phyloP scores from a whole-genome alignment of 2,329 filamentous ascomycete species.

The Aureobasidium zeae region DNA sequence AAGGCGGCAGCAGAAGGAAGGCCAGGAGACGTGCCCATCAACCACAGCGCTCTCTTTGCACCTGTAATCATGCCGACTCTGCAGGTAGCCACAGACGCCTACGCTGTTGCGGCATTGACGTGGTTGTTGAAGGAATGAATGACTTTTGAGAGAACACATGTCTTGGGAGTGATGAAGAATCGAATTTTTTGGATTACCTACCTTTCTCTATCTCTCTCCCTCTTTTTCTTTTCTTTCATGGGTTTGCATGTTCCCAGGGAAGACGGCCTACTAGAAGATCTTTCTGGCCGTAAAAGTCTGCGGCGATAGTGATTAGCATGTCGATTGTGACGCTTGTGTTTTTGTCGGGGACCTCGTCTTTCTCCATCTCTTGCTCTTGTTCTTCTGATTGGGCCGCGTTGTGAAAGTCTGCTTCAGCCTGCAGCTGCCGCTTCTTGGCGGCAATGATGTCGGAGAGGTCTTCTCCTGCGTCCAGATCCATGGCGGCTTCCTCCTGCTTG shows the following conservation, averaged over 20 bases:
- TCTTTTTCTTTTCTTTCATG: not conserved
- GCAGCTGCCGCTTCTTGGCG: constrained; percentile 8
- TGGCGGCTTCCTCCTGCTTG: not conserved
- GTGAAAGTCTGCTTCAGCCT: not conserved
- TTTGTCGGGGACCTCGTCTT: constrained; percentile 18
- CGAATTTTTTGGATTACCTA: too few species aligned
- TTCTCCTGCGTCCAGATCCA: not conserved
- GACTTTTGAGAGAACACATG: not conserved
- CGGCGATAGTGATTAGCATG: constrained; percentile 82
- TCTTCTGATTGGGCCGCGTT: too few species aligned
- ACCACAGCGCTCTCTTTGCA: constrained; percentile 52
- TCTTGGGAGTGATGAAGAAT: too few species aligned
- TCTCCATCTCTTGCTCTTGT: constrained; percentile 16
- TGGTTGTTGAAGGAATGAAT: constrained; percentile 22
- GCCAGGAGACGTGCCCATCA: constrained; percentile 44
- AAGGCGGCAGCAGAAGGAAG: constrained; percentile 37
- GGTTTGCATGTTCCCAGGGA: constrained; percentile 17
- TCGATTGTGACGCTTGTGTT: constrained; percentile 62
- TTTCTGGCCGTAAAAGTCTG: constrained; percentile 81
- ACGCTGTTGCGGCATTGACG: constrained; percentile 29
- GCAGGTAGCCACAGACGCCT: constrained; percentile 37
- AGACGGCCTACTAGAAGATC: constrained; percentile 62
- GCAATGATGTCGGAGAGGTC: constrained; percentile 8
- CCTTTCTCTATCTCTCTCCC: too few species aligned
- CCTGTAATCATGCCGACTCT: constrained; percentile 52